These are phyloP conservation scores for Acmispon strigosus DNA, from an alignment of 306 rosid genomes.

Conservation along the genomic window DNA sequence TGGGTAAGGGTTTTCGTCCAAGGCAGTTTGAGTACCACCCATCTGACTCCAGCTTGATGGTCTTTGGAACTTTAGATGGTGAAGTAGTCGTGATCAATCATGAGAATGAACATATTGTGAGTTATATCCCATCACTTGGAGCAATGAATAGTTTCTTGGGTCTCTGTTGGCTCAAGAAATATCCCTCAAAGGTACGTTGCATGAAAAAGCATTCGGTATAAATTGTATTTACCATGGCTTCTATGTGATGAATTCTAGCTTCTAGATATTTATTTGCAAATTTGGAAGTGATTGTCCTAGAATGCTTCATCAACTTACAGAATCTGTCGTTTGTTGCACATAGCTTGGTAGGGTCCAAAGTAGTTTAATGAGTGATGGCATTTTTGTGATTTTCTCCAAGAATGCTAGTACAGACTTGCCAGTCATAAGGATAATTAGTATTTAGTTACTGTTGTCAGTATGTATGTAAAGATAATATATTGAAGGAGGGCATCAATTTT, in stretches of 20 bases:
- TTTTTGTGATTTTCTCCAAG: constrained; percentile 14
- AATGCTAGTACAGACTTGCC: constrained; percentile 2
- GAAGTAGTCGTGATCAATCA: constrained; percentile 78
- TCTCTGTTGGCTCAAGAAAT: constrained; percentile 81
- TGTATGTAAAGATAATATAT: not conserved
- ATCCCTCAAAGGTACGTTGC: constrained; percentile 70
- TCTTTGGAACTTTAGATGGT: constrained; percentile 82
- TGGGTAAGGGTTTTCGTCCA: constrained; percentile 60
- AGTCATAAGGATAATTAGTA: not conserved
- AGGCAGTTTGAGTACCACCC: constrained; percentile 93
- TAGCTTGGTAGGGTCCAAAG: constrained; percentile 2
- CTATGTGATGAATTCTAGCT: not conserved
- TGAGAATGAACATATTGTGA: constrained; percentile 55
- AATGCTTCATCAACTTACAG: not conserved
- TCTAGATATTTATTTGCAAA: not conserved
- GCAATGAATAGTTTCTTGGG: constrained; percentile 81
- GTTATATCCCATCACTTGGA: constrained; percentile 70
- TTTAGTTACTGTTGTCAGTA: constrained; percentile 8
- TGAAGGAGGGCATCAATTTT: not conserved
- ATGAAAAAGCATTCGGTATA: not conserved
- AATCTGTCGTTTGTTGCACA: constrained; percentile 11
- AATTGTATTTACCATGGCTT: not conserved
- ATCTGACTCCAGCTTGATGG: constrained; percentile 68
- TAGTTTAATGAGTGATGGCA: not conserved
- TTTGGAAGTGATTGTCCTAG: constrained; percentile 1